Evolutionary conservation across 1,284 basidiomycete genomes (phyloP).

Genomic region (Heterobasidion irregulare): DNA sequence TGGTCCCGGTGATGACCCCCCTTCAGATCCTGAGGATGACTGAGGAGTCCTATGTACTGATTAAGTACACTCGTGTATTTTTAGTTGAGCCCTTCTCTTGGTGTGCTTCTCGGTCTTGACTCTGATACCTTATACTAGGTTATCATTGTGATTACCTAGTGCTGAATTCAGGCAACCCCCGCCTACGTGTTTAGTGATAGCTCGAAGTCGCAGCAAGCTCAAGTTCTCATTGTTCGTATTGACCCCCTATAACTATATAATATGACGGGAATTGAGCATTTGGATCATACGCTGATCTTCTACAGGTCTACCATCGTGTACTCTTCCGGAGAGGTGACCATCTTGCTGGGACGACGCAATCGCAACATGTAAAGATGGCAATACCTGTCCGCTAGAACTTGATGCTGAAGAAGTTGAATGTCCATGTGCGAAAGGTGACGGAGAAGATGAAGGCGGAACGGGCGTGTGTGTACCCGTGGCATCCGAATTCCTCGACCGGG

Average conservation of each 20-base stretch:
- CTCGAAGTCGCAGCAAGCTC: too few species aligned
- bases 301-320: constrained; percentile 33
- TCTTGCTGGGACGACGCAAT: constrained; percentile 18
- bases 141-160: too few species aligned
- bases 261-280: constrained; percentile 43
- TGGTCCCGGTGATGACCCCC: constrained; percentile 18
- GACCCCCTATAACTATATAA: constrained; percentile 17
- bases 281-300: constrained; percentile 59
- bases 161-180: too few species aligned
- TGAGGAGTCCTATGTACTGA: constrained; percentile 19
- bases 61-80: constrained; percentile 1
- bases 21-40: constrained; percentile 32
- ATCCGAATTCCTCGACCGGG: constrained; percentile 36
- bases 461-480: constrained; percentile 20
- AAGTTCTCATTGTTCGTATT: neutral
- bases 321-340: constrained; percentile 9
- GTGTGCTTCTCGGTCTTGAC: neutral
- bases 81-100: neutral
- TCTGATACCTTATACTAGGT: neutral
- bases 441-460: constrained; percentile 13
- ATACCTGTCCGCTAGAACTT: constrained; percentile 7
- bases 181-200: too few species aligned
- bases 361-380: constrained; percentile 10
- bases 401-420: neutral
- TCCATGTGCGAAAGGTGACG: neutral